phyloP scores from a whole-genome alignment of 352 stramenopile species.

The Globisporangium spiculum region DNA sequence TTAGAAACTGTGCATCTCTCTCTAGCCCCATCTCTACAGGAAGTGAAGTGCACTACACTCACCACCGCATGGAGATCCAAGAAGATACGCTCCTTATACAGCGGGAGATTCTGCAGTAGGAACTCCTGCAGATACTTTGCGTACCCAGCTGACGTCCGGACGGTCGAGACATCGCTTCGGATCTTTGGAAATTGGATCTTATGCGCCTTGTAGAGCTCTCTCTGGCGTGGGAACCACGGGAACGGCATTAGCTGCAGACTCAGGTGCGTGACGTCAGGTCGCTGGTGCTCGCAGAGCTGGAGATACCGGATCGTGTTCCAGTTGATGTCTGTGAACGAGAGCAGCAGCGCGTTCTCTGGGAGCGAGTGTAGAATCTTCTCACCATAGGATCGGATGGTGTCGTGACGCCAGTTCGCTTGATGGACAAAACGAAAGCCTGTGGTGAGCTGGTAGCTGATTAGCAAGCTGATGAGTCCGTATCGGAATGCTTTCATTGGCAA shows the following conservation, averaged over 20 bases:
- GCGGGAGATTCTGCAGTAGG: constrained; percentile 32
- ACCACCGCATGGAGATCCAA: constrained; percentile 61
- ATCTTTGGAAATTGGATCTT: constrained; percentile 37
- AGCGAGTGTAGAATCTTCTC: constrained; percentile 43
- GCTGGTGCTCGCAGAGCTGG: constrained; percentile 50
- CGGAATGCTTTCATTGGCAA: constrained; percentile 11
- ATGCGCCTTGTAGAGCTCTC: constrained; percentile 26
- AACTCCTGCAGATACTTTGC: constrained; percentile 40
- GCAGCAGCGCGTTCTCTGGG: constrained; percentile 43
- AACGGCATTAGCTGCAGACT: constrained; percentile 84
- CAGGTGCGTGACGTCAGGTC: constrained; percentile 60
- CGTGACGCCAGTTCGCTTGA: constrained; percentile 7
- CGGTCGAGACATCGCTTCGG: constrained; percentile 29
- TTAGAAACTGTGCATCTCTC: background rate
- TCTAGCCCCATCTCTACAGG: no score
- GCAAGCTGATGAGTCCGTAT: constrained; percentile 9
- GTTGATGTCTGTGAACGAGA: constrained; percentile 83
- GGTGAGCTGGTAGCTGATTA: constrained; percentile 16
- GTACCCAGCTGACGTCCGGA: constrained; percentile 36
- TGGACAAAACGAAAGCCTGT: constrained; percentile 7
- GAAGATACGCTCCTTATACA: constrained; percentile 30
- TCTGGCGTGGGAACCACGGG: constrained; percentile 67
- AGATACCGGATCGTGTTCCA: constrained; percentile 82
- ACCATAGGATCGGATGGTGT: constrained; percentile 38
- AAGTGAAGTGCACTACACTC: background rate